These are phyloP conservation scores for Penicillium polonicum DNA, from an alignment of 2,329 filamentous ascomycete genomes.

Conservation along the genomic window DNA sequence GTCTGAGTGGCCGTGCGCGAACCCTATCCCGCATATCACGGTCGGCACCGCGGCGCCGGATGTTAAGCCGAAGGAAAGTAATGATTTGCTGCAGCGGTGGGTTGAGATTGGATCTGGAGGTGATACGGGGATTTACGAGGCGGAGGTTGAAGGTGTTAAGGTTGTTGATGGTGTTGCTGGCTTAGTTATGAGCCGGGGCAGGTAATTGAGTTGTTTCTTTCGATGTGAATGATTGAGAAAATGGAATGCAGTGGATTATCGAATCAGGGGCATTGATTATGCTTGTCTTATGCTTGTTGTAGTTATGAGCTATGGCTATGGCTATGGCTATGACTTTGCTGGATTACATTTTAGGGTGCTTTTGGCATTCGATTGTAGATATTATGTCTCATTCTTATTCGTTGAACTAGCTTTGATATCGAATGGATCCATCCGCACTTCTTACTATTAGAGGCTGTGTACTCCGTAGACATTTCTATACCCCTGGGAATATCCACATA, in stretches of 20 bases:
- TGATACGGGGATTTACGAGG: slow-evolving; percentile 55
- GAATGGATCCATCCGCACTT: background rate
- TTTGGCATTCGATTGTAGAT: background rate
- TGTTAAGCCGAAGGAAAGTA: slow-evolving; percentile 94
- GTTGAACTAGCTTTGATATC: background rate
- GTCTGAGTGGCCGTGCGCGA: slow-evolving; percentile 68
- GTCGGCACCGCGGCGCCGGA: slow-evolving; percentile 72
- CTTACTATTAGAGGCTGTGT: background rate
- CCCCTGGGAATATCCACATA: background rate
- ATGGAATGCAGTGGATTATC: slow-evolving; percentile 5
- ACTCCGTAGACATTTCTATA: background rate
- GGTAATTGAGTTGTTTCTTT: slow-evolving; percentile 1
- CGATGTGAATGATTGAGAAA: slow-evolving; percentile 3
- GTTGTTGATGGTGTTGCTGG: slow-evolving; percentile 57
- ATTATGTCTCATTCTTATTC: background rate
- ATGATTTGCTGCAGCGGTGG: slow-evolving; percentile 77
- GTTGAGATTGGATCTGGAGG: slow-evolving; percentile 57
- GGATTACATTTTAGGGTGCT: background rate
- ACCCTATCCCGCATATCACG: slow-evolving; percentile 81
- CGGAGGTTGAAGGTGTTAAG: slow-evolving; percentile 54
- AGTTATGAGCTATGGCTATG: background rate
- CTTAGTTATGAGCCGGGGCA: slow-evolving; percentile 45
- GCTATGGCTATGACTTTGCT: background rate
- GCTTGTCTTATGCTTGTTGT: background rate
- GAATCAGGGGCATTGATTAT: too few relatives aligned